Evolutionary conservation across 2,329 filamentous ascomycete genomes (phyloP).

Genomic region (Sporothrix mexicana): DNA sequence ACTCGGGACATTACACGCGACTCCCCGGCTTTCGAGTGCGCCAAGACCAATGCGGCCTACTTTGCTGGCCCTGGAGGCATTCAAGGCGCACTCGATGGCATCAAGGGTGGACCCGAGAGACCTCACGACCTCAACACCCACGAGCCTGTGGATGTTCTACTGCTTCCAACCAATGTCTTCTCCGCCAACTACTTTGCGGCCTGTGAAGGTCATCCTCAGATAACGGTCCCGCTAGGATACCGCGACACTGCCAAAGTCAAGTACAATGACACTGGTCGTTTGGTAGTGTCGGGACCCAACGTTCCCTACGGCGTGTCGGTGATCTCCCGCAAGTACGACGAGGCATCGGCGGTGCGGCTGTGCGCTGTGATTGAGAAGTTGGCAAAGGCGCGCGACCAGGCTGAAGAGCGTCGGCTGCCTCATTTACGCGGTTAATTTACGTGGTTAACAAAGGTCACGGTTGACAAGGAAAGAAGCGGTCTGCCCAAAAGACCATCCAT

Average conservation of each 20-base stretch:
- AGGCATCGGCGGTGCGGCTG: slow-evolving; percentile 66
- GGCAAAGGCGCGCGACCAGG: slow-evolving; percentile 46
- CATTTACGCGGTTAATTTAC: slow-evolving; percentile 29
- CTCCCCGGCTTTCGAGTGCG: slow-evolving; percentile 46
- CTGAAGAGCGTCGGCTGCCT: slow-evolving; percentile 39
- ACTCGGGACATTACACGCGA: slow-evolving; percentile 3
- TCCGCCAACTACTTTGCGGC: slow-evolving; percentile 63
- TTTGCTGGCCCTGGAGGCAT: slow-evolving; percentile 65
- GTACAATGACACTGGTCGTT: slow-evolving; percentile 51
- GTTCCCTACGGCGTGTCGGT: slow-evolving; percentile 61
- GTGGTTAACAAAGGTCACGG: not conserved
- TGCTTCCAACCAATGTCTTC: slow-evolving; percentile 60
- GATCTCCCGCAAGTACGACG: slow-evolving; percentile 64
- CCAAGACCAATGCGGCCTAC: slow-evolving; percentile 27
- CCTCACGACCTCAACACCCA: slow-evolving; percentile 52
- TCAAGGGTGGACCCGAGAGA: slow-evolving; percentile 41
- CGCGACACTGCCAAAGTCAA: slow-evolving; percentile 57
- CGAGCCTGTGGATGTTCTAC: slow-evolving; percentile 61
- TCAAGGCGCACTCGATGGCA: slow-evolving; percentile 50
- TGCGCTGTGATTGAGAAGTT: slow-evolving; percentile 73
- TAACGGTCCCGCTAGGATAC: slow-evolving; percentile 69
- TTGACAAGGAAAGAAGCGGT: not conserved
- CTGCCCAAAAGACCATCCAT: not conserved
- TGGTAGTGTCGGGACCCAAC: slow-evolving; percentile 60
- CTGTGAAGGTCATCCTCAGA: slow-evolving; percentile 63